Evolutionary conservation across 2,329 filamentous ascomycete species (phyloP), one percentile per base, ranked within the genome.

Genomic region (Trichoderma pleuroti): DNA sequence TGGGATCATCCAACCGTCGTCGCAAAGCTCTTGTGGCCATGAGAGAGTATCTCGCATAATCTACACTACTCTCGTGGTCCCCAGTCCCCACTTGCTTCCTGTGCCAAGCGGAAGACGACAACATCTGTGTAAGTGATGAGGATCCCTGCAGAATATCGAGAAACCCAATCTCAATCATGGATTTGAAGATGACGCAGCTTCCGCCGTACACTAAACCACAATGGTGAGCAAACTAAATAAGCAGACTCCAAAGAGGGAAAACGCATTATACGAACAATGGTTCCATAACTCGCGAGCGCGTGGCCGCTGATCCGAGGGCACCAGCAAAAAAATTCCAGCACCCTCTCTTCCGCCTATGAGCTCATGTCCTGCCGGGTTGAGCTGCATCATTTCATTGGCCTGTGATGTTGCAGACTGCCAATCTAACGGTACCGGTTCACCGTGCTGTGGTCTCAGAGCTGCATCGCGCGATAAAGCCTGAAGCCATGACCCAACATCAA

Each of bases 151-250:
- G 1, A 46, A 68, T 39, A 28, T 68, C 42, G 36, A 68, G 49
- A 60, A 60, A 68, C 18, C 65, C 65, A 12, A 68, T 60, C 28
- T 68, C 65, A 34, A 68, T 60, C 65, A 68, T 68, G 0, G 65
- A 60, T 26, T 68, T 68, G 65, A 68, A 68, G 65, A 68, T 46
- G n/a, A 68, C 65, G 16, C 65, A 68, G 36, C 65, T 36, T 49
- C 65, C 62, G 12, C 46, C 65, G 18, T 68, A 68, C 24, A 68
- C 65, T 68, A 11, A 12, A 60, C 6, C 9, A 26, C 10, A 26
- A 5, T 12, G 18, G 2, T 59, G 28, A 59, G 52, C 14, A 60
- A 49, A 26, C 26, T 7, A 34, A n/a, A 5, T n/a, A 12, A 11
- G 21, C 11, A 39, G 5, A 30, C n/a, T n/a, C 26, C 26, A 28